These are phyloP conservation scores for Citrullus amarus DNA, from an alignment of 306 rosid species.

Conservation along the genomic window DNA sequence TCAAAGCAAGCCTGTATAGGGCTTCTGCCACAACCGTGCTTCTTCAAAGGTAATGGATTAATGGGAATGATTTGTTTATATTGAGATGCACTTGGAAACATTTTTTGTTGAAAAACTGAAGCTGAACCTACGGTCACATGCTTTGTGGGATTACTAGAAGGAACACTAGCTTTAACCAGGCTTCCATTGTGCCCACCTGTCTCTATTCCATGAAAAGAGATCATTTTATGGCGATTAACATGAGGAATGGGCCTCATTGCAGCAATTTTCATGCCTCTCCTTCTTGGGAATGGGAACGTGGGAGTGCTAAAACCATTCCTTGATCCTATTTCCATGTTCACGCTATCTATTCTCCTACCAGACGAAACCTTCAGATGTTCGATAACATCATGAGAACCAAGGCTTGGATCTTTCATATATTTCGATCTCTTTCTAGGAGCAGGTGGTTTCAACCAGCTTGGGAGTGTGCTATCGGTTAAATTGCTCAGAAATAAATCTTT, in stretches of 20 bases:
- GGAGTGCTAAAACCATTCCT: conserved; percentile 51
- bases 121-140: conserved; percentile 57
- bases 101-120: conserved; percentile 66
- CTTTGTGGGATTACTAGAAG: conserved; percentile 45
- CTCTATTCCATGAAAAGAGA: conserved; percentile 64
- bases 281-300: conserved; percentile 48
- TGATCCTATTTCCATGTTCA: conserved; percentile 23
- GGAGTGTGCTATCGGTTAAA: conserved; percentile 38
- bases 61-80: conserved; percentile 89
- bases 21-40: conserved; percentile 89
- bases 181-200: conserved; percentile 52
- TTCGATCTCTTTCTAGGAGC: conserved; percentile 66
- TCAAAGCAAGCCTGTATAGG: conserved; percentile 66
- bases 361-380: conserved; percentile 17
- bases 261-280: conserved; percentile 79
- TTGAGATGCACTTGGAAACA: conserved; percentile 66
- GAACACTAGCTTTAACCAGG: conserved; percentile 50
- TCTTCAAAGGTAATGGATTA: conserved; percentile 90
- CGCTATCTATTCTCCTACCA: conserved; percentile 24
- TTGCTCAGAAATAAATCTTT: conserved; percentile 27
- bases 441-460: conserved; percentile 91
- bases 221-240: conserved; percentile 64
- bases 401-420: conserved; percentile 32
- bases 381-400: conserved; percentile 19
- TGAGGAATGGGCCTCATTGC: conserved; percentile 98